Base-by-base conservation (phyloP, 176 grass and related monocot genomes). In the Lolium rigidum region DNA sequence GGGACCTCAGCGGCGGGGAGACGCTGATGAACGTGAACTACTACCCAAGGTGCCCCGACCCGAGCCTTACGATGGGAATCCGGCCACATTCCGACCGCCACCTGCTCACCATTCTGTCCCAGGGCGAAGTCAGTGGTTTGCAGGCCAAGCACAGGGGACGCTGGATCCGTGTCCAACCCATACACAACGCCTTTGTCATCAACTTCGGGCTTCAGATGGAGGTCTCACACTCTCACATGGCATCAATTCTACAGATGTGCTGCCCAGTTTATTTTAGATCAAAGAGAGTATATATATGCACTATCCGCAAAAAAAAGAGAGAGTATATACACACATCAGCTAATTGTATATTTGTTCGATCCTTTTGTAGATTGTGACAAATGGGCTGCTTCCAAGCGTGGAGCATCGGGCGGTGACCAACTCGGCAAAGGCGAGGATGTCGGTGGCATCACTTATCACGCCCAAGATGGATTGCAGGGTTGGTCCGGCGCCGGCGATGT, bases 171-270 rank as follows among this genome's bases (percentile, higher is more conserved):
- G 77, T 91, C 11, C 31, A 82, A 24, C 41, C 66, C 3, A 80
- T 88, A 26, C 86, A 61, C 20, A 74, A 70, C 41, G 82, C 90
- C 16, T 82, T 86, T 18, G 78, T 82, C 16, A 54, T 88, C 51
- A 79, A 88, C 22, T 82, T 92, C 55, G 90, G 86, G 50, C 82
- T 86, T 79, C n/a, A n/a, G 14, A 64, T 85, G 25, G 90, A 88
- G 70, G 90, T 91, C 1, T 64, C 61, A 21, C 22, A 63, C 31
- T 35, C 31, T 63, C 60, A 43, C 46, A 44, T 44, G 5, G 2
- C 18, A 60, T 64, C 60, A 14, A 28, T 15, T 24, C 11, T 64
- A 3, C 6, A 16, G 3, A 55, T 55, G 51, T 55, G 51, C 1
- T 55, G 51, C 1, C 51, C 4, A 55, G 14, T 55, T 55, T 5